A percentile compares a stretch with the other conserved stretches of the same genome.
phyloP scores from a whole-genome alignment of 768 basidiomycete genomes.

The Pisolithus marmoratus region DNA sequence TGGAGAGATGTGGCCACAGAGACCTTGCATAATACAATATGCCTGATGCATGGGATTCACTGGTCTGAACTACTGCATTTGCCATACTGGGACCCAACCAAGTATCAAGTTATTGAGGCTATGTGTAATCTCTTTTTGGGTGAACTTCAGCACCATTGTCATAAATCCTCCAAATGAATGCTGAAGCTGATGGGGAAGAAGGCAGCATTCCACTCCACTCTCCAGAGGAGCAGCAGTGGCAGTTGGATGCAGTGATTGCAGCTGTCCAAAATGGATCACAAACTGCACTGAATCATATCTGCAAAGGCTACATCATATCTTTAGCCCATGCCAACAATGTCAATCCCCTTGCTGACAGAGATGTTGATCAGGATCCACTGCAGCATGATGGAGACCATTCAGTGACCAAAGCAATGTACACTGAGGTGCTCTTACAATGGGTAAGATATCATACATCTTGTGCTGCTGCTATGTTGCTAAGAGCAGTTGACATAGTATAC shows the following conservation, averaged over 20 bases:
- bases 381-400: too few relatives aligned
- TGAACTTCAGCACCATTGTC: not conserved
- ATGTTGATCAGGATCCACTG: too few relatives aligned
- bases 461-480: too few relatives aligned
- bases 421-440: too few relatives aligned
- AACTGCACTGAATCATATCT: too few relatives aligned
- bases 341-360: too few relatives aligned
- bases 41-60: slow-evolving; percentile 17
- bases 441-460: too few relatives aligned
- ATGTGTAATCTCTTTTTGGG: slow-evolving; percentile 34
- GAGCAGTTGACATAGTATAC: too few relatives aligned
- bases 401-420: too few relatives aligned
- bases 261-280: not conserved
- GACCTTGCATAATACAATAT: slow-evolving; percentile 3
- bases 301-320: too few relatives aligned
- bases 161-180: slow-evolving; percentile 15
- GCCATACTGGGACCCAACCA: slow-evolving; percentile 31
- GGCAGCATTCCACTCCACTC: not conserved
- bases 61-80: slow-evolving; percentile 29
- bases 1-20: slow-evolving; percentile 15
- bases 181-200: not conserved
- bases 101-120: slow-evolving; percentile 26
- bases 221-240: not conserved
- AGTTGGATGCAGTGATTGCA: not conserved
- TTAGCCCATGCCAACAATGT: too few relatives aligned